These are phyloP conservation scores for Isoetes taiwanensis DNA, from an alignment of 75 land plant genomes.

Conservation along the genomic window DNA sequence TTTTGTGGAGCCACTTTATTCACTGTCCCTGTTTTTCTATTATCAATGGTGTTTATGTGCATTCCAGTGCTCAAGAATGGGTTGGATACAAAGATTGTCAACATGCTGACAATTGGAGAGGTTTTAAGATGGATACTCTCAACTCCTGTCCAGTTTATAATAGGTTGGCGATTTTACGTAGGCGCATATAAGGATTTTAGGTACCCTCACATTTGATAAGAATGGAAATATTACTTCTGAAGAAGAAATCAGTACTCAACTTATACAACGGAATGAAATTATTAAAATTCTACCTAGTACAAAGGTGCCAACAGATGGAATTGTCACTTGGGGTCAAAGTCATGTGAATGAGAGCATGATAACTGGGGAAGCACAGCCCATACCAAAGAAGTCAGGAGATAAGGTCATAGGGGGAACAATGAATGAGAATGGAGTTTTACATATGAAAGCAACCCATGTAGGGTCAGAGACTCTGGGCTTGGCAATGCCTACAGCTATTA, in stretches of 20 bases:
- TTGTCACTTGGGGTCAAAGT: slow-evolving; percentile 68
- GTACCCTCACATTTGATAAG: slow-evolving; percentile 26
- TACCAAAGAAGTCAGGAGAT: slow-evolving; percentile 63
- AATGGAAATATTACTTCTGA: slow-evolving; percentile 45
- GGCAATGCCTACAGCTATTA: slow-evolving; percentile 97
- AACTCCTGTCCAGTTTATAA: slow-evolving; percentile 81
- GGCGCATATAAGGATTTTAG: slow-evolving; percentile 48
- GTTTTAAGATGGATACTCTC: slow-evolving; percentile 74
- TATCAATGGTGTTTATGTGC: slow-evolving; percentile 85
- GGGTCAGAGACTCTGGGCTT: slow-evolving; percentile 92
- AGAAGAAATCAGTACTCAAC: slow-evolving; percentile 56
- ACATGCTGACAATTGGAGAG: slow-evolving; percentile 54
- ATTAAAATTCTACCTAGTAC: slow-evolving; percentile 76
- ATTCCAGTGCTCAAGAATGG: slow-evolving; percentile 45
- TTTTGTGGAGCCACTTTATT: slow-evolving; percentile 76
- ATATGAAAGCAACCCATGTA: slow-evolving; percentile 62
- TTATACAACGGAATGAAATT: slow-evolving; percentile 74
- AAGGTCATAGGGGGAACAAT: slow-evolving; percentile 89
- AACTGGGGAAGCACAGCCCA: slow-evolving; percentile 79
- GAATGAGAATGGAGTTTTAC: slow-evolving; percentile 73
- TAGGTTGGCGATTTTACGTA: slow-evolving; percentile 47
- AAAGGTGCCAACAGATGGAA: slow-evolving; percentile 78
- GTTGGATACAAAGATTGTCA: slow-evolving; percentile 36
- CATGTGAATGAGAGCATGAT: slow-evolving; percentile 96
- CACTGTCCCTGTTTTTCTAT: slow-evolving; percentile 67